Percentiles rank a stretch among this genome's conserved stretches.
Evolutionary conservation across 108 stramenopile genomes (phyloP).

Genomic region (Ochromonas danica): DNA sequence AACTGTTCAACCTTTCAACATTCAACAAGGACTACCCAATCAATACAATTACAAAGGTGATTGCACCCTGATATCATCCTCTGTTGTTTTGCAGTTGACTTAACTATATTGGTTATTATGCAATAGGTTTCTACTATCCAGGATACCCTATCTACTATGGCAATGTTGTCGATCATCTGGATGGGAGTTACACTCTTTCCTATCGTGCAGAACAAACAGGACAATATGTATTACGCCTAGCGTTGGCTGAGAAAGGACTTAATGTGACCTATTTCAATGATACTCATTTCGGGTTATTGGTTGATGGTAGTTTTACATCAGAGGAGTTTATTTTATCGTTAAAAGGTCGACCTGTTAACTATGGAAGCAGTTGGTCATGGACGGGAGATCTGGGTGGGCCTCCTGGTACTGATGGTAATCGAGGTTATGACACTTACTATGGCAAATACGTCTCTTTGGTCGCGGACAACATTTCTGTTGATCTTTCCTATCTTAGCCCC

Average conservation of each 20-base stretch:
- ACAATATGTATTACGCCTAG: constrained; percentile 18
- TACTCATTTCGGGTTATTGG: constrained; percentile 18
- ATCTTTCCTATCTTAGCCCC: no score
- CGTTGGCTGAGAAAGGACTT: constrained; percentile 1
- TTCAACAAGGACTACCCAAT: not conserved
- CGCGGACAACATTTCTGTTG: no score
- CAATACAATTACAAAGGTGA: constrained; percentile 26
- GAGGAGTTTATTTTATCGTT: not conserved
- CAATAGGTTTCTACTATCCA: no score
- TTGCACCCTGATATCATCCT: no score
- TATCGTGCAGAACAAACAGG: not conserved
- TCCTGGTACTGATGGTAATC: not conserved
- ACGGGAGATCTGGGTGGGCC: constrained; percentile 33
- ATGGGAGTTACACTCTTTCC: not conserved
- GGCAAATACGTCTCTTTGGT: no score
- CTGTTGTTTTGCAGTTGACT: no score
- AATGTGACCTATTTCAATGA: constrained; percentile 33
- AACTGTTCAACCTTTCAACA: not conserved
- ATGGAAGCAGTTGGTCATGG: constrained; percentile 13
- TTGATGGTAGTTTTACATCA: not conserved
- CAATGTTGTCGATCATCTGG: not conserved
- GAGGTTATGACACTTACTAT: no score
- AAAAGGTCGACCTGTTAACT: not conserved
- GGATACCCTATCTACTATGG: constrained; percentile 26
- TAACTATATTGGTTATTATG: no score